Evolutionary conservation across 2,329 filamentous ascomycete species (phyloP).

Genomic region (Cytospora paraplurivora): DNA sequence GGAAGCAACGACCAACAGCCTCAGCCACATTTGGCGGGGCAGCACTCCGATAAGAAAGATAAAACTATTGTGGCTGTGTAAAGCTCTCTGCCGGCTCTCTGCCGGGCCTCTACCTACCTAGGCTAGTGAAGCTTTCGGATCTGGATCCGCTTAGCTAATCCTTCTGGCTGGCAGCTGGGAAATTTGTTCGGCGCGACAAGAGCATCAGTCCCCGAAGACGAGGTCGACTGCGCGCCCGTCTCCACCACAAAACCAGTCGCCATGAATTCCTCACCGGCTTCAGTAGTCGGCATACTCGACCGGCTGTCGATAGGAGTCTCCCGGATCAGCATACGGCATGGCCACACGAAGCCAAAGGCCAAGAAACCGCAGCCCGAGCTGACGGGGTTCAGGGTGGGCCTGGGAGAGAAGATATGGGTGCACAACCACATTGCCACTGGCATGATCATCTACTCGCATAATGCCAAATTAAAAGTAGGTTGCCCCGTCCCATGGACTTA

Average conservation of each 20-base stretch:
- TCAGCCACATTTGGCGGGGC: conserved; percentile 21
- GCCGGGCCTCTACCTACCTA: neutral
- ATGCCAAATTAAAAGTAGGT: conserved; percentile 34
- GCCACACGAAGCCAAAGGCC: conserved; percentile 25
- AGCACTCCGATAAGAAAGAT: neutral
- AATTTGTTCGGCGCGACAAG: conserved; percentile 25
- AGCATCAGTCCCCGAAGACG: conserved; percentile 30
- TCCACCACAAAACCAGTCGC: conserved; percentile 41
- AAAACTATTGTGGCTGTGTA: neutral
- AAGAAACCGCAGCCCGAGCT: conserved; percentile 33
- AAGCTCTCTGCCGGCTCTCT: neutral
- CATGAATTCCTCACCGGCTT: conserved; percentile 40
- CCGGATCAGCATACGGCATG: conserved; percentile 46
- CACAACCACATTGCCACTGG: conserved; percentile 53
- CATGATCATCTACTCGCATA: conserved; percentile 56
- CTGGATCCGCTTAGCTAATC: conserved; percentile 24
- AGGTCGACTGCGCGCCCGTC: conserved; percentile 6
- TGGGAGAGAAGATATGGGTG: conserved; percentile 61
- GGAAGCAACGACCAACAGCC: conserved; percentile 12
- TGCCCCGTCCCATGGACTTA: neutral
- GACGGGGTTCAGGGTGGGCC: conserved; percentile 40
- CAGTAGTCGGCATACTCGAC: conserved; percentile 31
- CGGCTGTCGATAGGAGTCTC: conserved; percentile 47
- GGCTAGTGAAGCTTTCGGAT: neutral
- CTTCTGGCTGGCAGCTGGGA: conserved; percentile 8